These are phyloP conservation scores for Prototheca stagnorum DNA, from an alignment of 163 green algal species.

Conservation along the genomic window DNA sequence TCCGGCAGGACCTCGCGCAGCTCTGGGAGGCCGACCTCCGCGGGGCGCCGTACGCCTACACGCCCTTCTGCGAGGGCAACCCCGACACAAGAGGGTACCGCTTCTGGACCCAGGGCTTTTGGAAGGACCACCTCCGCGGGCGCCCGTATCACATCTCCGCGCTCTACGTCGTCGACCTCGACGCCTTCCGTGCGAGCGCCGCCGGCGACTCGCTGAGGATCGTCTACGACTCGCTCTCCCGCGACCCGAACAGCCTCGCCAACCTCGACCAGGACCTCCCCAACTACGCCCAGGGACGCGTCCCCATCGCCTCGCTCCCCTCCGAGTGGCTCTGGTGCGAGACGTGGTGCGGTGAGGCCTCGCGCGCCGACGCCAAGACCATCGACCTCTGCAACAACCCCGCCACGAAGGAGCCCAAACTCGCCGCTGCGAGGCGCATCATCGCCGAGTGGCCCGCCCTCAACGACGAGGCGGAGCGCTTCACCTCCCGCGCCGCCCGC, in stretches of 20 bases:
- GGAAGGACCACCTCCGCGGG: slow-evolving; percentile 61
- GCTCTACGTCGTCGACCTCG: slow-evolving; percentile 93
- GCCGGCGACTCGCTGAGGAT: slow-evolving; percentile 69
- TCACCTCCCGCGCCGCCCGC: slow-evolving; percentile 3
- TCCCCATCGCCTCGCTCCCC: slow-evolving; percentile 81
- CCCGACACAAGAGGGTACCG: slow-evolving; percentile 89
- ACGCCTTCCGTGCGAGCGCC: slow-evolving; percentile 52
- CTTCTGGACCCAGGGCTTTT: slow-evolving; percentile 96
- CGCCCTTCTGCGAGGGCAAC: slow-evolving; percentile 97
- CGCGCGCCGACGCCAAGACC: slow-evolving; percentile 62
- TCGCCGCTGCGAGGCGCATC: slow-evolving; percentile 80
- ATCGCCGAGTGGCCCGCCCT: slow-evolving; percentile 69
- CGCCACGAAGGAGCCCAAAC: slow-evolving; percentile 94
- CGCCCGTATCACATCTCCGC: slow-evolving; percentile 96
- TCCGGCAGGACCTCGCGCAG: slow-evolving; percentile 68
- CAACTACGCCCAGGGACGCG: slow-evolving; percentile 91
- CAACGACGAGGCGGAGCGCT: slow-evolving; percentile 15
- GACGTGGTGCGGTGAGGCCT: slow-evolving; percentile 34
- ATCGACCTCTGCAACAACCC: slow-evolving; percentile 99
- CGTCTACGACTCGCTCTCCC: slow-evolving; percentile 83
- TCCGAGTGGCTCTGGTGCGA: slow-evolving; percentile 80
- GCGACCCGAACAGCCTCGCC: slow-evolving; percentile 86
- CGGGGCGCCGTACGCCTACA: slow-evolving; percentile 82
- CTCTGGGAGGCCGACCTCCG: slow-evolving; percentile 52
- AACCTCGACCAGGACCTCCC: slow-evolving; percentile 96